These are phyloP conservation scores for Wickerhamomyces queroliae DNA, from an alignment of 805 yeast genomes.

Conservation along the genomic window DNA sequence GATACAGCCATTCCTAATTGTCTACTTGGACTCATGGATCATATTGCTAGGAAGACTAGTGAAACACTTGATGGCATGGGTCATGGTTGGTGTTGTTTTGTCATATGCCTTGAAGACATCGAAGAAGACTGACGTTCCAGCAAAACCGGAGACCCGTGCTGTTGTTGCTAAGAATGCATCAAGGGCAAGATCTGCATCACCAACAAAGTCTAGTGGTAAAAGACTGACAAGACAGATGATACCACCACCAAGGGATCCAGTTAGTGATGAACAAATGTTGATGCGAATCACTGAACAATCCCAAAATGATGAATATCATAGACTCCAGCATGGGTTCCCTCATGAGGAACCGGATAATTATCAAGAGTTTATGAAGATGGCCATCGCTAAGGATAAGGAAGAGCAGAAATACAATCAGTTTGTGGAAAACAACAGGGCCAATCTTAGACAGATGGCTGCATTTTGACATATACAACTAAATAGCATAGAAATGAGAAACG, in stretches of 20 bases:
- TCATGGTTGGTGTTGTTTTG: conserved; percentile 11
- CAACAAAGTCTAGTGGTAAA: conserved; percentile 1
- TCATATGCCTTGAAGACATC: conserved; percentile 10
- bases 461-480: neutral
- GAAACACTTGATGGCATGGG: conserved; percentile 14
- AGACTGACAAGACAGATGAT: neutral
- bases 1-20: conserved; percentile 18
- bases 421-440: conserved; percentile 10
- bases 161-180: no score
- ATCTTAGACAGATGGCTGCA: neutral
- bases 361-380: conserved; percentile 17
- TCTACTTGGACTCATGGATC: conserved; percentile 20
- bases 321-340: conserved; percentile 3
- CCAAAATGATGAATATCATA: conserved; percentile 12
- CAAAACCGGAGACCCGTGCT: no score
- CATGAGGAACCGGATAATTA: conserved; percentile 6
- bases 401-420: conserved; percentile 11
- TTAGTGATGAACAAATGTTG: conserved; percentile 7
- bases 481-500: neutral
- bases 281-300: conserved; percentile 14
- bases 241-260: neutral
- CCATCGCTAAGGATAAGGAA: conserved; percentile 12
- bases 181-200: conserved; percentile 6
- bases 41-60: conserved; percentile 13
- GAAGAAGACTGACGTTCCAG: no score